phyloP scores from a whole-genome alignment of 2,329 filamentous ascomycete species.

The Hypomyces perniciosus region DNA sequence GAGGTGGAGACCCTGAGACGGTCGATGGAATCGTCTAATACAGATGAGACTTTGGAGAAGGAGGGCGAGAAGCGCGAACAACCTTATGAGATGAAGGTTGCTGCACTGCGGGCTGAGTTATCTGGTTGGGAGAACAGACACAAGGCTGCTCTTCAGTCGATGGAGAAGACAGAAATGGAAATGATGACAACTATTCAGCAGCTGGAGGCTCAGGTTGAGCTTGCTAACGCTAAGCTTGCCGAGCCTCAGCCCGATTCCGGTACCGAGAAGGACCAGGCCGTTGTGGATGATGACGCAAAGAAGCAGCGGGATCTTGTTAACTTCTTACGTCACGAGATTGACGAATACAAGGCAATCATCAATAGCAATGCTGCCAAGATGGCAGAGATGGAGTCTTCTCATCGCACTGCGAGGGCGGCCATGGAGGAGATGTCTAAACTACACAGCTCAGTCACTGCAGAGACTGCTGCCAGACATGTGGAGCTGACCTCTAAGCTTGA shows the following conservation, averaged over 20 bases:
- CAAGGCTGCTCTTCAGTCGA: constrained; percentile 59
- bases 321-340: constrained; percentile 65
- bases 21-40: constrained; percentile 34
- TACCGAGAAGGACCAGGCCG: constrained; percentile 21
- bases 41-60: constrained; percentile 22
- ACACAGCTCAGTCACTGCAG: constrained; percentile 42
- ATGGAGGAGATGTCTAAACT: constrained; percentile 60
- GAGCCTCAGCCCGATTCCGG: constrained; percentile 36
- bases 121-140: constrained; percentile 72
- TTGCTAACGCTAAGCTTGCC: constrained; percentile 47
- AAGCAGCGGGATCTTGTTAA: constrained; percentile 56
- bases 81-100: constrained; percentile 52
- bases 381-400: constrained; percentile 65
- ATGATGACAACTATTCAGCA: constrained; percentile 67
- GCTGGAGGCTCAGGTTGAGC: constrained; percentile 56
- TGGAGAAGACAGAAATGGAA: constrained; percentile 66
- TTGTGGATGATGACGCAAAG: constrained; percentile 33
- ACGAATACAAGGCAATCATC: constrained; percentile 73
- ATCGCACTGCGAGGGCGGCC: constrained; percentile 59
- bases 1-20: constrained; percentile 65
- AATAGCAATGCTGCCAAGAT: constrained; percentile 63
- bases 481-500: constrained; percentile 49
- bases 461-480: constrained; percentile 41
- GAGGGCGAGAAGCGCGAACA: constrained; percentile 27
- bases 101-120: constrained; percentile 65